Percentiles rank a stretch among this genome's conserved stretches.
phyloP scores from a whole-genome alignment of 805 yeast genomes.

The Millerozyma miso region DNA sequence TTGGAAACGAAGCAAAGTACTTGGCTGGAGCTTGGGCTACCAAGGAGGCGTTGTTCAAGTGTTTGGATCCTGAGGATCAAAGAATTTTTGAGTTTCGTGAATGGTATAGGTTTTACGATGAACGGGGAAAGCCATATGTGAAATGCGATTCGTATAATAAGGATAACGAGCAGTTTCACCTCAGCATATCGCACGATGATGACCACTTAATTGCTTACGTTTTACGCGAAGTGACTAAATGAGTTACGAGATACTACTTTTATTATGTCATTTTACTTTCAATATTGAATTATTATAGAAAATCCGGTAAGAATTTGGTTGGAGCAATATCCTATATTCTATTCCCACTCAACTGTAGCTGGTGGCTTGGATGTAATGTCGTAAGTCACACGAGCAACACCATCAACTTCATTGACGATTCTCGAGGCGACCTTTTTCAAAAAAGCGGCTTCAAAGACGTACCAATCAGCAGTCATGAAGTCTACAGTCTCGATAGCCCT shows the following conservation, averaged over 20 bases:
- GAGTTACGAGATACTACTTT: neutral
- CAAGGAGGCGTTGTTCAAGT: conserved; percentile 71
- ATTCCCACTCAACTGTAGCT: conserved; percentile 99
- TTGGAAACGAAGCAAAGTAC: conserved; percentile 22
- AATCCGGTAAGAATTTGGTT: too few species aligned
- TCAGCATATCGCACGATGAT: conserved; percentile 64
- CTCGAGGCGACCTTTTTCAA: conserved; percentile 90
- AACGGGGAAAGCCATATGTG: conserved; percentile 43
- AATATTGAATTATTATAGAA: too few species aligned
- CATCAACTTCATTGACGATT: conserved; percentile 97
- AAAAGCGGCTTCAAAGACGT: conserved; percentile 84
- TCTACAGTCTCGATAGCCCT: conserved; percentile 97
- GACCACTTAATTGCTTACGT: conserved; percentile 57
- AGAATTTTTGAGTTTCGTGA: conserved; percentile 47
- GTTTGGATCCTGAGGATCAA: conserved; percentile 49
- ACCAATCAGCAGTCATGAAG: conserved; percentile 99
- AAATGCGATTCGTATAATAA: conserved; percentile 23
- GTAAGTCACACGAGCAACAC: conserved; percentile 98
- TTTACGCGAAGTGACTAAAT: conserved; percentile 30
- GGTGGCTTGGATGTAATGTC: conserved; percentile 99
- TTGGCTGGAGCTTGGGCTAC: conserved; percentile 65
- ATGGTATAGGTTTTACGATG: conserved; percentile 50
- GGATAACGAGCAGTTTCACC: conserved; percentile 43
- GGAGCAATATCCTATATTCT: too few species aligned
- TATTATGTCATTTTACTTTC: too few species aligned